Evolutionary conservation across 176 grass and related monocot species (phyloP).

Genomic region (Eragrostis curvula): DNA sequence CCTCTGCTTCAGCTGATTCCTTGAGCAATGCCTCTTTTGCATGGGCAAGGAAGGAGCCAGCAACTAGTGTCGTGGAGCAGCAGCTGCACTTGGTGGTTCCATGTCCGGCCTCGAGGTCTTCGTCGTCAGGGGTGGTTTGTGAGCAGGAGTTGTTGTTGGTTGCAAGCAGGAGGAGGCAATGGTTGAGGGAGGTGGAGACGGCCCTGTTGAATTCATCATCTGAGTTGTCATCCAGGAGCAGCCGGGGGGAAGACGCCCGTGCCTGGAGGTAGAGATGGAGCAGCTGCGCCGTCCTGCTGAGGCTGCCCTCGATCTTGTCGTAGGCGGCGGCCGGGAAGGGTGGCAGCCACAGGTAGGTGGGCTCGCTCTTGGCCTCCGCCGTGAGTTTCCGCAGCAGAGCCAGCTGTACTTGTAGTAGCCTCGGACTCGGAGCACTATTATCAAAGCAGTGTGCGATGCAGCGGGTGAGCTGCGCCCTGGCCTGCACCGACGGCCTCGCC

Average conservation of each 20-base stretch:
- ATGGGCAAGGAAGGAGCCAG: conserved; percentile 39
- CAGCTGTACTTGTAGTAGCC: conserved; percentile 32
- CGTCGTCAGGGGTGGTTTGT: too few species aligned
- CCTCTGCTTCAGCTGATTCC: conserved; percentile 17
- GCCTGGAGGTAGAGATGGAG: conserved; percentile 57
- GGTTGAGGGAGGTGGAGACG: conserved; percentile 36
- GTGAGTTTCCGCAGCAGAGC: conserved; percentile 43
- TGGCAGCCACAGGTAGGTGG: conserved; percentile 68
- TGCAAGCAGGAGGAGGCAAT: conserved; percentile 29
- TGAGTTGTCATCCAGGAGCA: neutral
- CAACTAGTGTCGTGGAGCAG: conserved; percentile 15
- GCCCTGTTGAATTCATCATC: conserved; percentile 33
- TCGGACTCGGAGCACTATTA: too few species aligned
- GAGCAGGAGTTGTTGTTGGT: neutral
- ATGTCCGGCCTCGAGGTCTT: conserved; percentile 37
- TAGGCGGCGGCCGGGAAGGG: conserved; percentile 51
- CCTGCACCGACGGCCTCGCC: conserved; percentile 59
- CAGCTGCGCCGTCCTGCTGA: conserved; percentile 65
- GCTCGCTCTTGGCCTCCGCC: conserved; percentile 59
- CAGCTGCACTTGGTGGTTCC: neutral
- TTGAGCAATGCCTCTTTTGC: conserved; percentile 4
- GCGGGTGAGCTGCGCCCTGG: conserved; percentile 47
- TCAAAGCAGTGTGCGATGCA: conserved; percentile 54
- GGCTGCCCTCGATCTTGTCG: conserved; percentile 48
- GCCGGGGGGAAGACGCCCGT: neutral